Evolutionary conservation across 2,329 filamentous ascomycete species (phyloP), one percentile per base, ranked within the genome.

Genomic region (Hymenoscyphus fraxineus): DNA sequence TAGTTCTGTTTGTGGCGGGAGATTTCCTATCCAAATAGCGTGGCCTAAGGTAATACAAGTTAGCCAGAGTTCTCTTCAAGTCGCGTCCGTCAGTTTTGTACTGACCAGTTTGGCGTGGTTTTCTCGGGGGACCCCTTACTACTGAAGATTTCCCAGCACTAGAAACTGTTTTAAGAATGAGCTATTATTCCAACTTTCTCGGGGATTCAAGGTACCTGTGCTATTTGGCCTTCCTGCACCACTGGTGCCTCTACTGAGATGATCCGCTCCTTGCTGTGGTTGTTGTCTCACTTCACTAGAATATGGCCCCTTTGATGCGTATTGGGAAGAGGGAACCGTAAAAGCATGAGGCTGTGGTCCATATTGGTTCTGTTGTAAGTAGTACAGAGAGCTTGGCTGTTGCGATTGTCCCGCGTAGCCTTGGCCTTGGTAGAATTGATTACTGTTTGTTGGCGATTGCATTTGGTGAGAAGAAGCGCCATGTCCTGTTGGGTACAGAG

Each of bases 21-120:
- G 81, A 74, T 98, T 98, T 51, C 95, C 95, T 35, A 98, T 92
- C 94, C 95, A 98, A 22, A 98, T 87, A 0, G 94, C 94, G 75
- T 97, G 91, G 1, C 93, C 94, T 80, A 87, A 73, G 88, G 84
- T 80, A 87, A 73, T 88, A 84, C 51, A 13, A 5, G 72, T 69
- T 57, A 71, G 64, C 41, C 56, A 13, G 16, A 41, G 16, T 4
- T 54, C 47, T 40, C 41, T 40, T 16, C 72, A 60, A 19, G 58
- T 5, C 38, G 39, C 6, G 47, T 27, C 22, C 19, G 10, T 19
- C 19, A 54, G 12, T 13, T 13, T 22, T 44, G 16, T n/a, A 73
- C 83, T 77, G 77, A 88, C 86, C 85, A 73, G 83, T 88, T 74
- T 88, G 85, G 65, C 82, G 81, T 65, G 86, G 83, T 66, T 85